Evolutionary conservation across 2,329 filamentous ascomycete species (phyloP).

Genomic region (Venturia effusa): DNA sequence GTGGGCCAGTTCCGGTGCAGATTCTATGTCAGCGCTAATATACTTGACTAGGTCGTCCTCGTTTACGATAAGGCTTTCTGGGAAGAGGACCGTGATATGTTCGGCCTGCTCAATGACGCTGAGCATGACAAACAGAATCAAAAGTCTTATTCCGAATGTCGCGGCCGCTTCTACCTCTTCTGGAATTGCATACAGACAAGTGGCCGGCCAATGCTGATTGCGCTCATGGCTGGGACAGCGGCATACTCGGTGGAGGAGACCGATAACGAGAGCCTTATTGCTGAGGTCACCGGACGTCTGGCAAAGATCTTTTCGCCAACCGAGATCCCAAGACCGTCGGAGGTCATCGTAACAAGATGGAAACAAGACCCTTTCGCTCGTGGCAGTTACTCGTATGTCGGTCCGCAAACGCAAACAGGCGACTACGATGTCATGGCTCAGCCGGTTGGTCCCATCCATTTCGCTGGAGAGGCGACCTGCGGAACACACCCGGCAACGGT

Average conservation of each 20-base stretch:
- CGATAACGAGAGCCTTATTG: constrained; percentile 63
- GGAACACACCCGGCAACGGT: constrained; percentile 94
- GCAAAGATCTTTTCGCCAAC: constrained; percentile 57
- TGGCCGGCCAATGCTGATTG: constrained; percentile 74
- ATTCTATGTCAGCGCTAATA: neutral
- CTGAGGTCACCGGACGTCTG: constrained; percentile 70
- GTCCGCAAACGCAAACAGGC: constrained; percentile 65
- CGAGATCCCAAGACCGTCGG: constrained; percentile 63
- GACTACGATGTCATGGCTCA: constrained; percentile 91
- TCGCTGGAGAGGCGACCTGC: constrained; percentile 93
- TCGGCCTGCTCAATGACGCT: constrained; percentile 76
- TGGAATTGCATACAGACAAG: constrained; percentile 91
- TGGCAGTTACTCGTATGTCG: constrained; percentile 92
- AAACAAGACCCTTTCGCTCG: constrained; percentile 80
- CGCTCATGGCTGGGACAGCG: constrained; percentile 90
- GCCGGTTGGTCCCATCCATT: constrained; percentile 76
- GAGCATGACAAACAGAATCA: constrained; percentile 59
- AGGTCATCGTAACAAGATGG: constrained; percentile 89
- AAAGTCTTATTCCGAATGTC: constrained; percentile 63
- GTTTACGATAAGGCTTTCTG: constrained; percentile 87
- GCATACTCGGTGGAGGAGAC: constrained; percentile 77
- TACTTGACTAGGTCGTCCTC: constrained; percentile 51
- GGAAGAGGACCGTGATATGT: constrained; percentile 84
- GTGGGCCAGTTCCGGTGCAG: constrained; percentile 23
- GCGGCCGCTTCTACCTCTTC: constrained; percentile 95